Percentiles rank a stretch among this genome's conserved stretches.
Conservation (phyloP, 352 stramenopile species). For the Aphanomyces astaci region DNA sequence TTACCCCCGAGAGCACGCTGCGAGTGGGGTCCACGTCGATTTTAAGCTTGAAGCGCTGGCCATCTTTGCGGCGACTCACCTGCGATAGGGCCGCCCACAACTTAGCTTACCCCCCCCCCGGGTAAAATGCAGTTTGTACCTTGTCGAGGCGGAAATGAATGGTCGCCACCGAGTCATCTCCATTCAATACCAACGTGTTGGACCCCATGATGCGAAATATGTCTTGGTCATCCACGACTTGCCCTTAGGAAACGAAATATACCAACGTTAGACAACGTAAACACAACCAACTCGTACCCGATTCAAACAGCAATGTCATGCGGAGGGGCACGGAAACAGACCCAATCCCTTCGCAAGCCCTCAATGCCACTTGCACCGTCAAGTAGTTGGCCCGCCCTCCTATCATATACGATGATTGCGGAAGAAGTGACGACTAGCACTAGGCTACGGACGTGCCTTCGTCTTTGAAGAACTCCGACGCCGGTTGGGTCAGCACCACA, state of each 20-base stretch:
- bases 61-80: constrained; percentile 76
- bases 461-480: constrained; percentile 84
- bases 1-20: constrained; percentile 67
- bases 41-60: constrained; percentile 75
- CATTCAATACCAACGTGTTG: constrained; percentile 71
- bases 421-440: no score
- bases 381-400: constrained; percentile 73
- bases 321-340: constrained; percentile 77
- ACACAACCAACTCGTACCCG: no score
- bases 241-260: constrained; percentile 26
- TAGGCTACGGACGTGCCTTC: constrained; percentile 42
- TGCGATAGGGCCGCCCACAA: constrained; percentile 9
- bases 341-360: constrained; percentile 54
- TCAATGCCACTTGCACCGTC: constrained; percentile 58
- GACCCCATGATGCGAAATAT: constrained; percentile 84
- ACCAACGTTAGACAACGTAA: not conserved
- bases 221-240: constrained; percentile 77
- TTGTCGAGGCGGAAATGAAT: constrained; percentile 82
- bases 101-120: not conserved
- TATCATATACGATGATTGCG: constrained; percentile 9
- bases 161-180: constrained; percentile 44
- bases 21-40: constrained; percentile 81
- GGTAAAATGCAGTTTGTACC: no score
- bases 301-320: constrained; percentile 78
- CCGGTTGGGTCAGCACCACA: constrained; percentile 78